A percentile compares a stretch with the other conserved stretches of the same genome.
Evolutionary conservation across 2,329 filamentous ascomycete genomes (phyloP).

Genomic region (Diplodia corticola): DNA sequence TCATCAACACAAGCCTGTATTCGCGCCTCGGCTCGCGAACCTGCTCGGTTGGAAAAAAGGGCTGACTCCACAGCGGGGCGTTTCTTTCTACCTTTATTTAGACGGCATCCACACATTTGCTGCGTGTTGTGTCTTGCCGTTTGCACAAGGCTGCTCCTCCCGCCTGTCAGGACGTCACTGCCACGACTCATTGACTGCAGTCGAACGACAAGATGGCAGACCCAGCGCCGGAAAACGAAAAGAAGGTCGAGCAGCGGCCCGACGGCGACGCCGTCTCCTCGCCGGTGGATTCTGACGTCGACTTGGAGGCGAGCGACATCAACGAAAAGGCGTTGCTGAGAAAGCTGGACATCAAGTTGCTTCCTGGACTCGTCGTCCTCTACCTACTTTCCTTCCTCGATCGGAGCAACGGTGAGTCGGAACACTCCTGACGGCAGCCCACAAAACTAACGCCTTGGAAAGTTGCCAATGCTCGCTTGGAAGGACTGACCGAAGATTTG

Average conservation of each 20-base stretch:
- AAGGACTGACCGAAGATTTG: slow-evolving; percentile 36
- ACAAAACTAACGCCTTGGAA: neutral
- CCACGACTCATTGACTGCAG: neutral
- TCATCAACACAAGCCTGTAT: neutral
- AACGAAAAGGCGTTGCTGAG: slow-evolving; percentile 60
- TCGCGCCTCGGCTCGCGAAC: neutral
- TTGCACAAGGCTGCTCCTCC: too few relatives aligned
- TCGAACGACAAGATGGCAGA: neutral
- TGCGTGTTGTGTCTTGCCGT: neutral
- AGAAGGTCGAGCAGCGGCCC: slow-evolving; percentile 1
- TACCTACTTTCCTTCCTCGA: slow-evolving; percentile 45
- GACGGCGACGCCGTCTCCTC: neutral
- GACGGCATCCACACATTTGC: neutral
- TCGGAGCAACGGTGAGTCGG: slow-evolving; percentile 36
- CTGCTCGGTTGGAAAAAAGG: neutral
- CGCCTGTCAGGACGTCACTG: neutral
- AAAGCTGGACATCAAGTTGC: slow-evolving; percentile 51
- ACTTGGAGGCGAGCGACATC: slow-evolving; percentile 37
- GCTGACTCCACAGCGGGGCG: neutral
- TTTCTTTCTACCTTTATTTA: neutral
- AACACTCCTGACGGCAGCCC: neutral
- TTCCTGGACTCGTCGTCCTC: slow-evolving; percentile 46
- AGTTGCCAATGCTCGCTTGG: slow-evolving; percentile 50
- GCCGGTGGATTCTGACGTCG: slow-evolving; percentile 8
- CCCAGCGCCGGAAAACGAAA: neutral